Evolutionary conservation across 345 rosid species (phyloP).

Genomic region (Sapria himalayana): DNA sequence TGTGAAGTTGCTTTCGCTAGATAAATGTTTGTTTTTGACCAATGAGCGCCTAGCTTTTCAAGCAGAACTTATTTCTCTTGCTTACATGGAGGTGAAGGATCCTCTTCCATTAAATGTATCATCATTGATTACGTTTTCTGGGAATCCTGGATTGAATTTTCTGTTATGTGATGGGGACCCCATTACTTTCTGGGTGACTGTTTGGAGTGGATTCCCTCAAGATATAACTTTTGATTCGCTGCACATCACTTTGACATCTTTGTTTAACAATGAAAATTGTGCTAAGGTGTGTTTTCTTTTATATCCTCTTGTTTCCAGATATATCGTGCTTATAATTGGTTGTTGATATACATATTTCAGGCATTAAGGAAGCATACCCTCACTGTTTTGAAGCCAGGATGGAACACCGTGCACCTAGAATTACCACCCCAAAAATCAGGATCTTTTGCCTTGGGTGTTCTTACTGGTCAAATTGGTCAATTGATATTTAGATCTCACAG

Average conservation of each 20-base stretch:
- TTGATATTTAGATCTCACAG: conserved; percentile 90
- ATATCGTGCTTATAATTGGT: too few species aligned
- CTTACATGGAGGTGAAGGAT: conserved; percentile 82
- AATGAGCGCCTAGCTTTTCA: conserved; percentile 93
- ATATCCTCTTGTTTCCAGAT: neutral
- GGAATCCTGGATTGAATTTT: conserved; percentile 67
- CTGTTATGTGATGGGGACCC: conserved; percentile 94
- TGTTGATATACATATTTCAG: conserved; percentile 49
- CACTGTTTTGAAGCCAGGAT: conserved; percentile 53
- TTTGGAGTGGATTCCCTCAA: conserved; percentile 97
- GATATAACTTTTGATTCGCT: conserved; percentile 87
- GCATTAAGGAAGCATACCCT: conserved; percentile 57
- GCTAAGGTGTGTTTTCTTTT: conserved; percentile 38
- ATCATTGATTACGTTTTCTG: conserved; percentile 82
- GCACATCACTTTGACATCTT: conserved; percentile 73
- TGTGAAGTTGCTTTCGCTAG: conserved; percentile 74
- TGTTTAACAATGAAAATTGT: conserved; percentile 70
- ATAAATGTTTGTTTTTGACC: conserved; percentile 53
- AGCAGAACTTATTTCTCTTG: conserved; percentile 69
- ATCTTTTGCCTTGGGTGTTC: conserved; percentile 83
- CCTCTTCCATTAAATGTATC: conserved; percentile 92
- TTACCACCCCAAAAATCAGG: conserved; percentile 89
- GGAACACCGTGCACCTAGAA: conserved; percentile 43
- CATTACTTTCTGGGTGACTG: conserved; percentile 58
- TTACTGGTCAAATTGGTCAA: conserved; percentile 84